Evolutionary conservation across 148 eudicot genomes (phyloP), one percentile per base, ranked within the genome.

Genomic region (Limonium bicolor): DNA sequence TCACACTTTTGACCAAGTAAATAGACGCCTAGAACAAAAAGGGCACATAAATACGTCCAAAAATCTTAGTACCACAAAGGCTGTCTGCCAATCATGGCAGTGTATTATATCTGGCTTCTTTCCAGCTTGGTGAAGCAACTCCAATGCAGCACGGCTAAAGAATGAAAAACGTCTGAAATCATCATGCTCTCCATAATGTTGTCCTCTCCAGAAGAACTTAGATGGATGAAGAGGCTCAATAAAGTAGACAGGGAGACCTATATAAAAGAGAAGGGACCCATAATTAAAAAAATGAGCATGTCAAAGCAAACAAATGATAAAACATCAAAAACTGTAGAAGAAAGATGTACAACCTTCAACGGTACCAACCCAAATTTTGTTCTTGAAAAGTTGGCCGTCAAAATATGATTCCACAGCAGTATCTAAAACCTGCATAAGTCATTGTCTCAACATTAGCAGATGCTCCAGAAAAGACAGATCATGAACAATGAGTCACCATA

Each of bases 81-180:
- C 73, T 44, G 99, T 90, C 60, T 84, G 99, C 99, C 99, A 90
- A 76, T 90, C 99, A 76, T 90, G 99, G 64, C 99, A 84, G 59
- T 90, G 99, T 48, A 90, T 75, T 49, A 90, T 90, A 67, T 90
- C 99, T 22, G 93, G 95, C 55, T 67, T 84, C 70, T 84, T 90
- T 54, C 93, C 95, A 71, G 76, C 63, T 68, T 80, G 92, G 41
- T 63, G 68, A 57, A 90, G 56, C 64, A 90, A 67, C 61, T 90
- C 99, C 46, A 90, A 90, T 32, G 99, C 93, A 34, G 95, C 99
- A 56, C 93, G 82, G 57, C 95, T 84, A 36, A 90, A 90, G 67
- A 64, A 84, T 26, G 99, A 90, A 61, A 90, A 84, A 36, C 95
- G 73, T 65, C 71, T 80, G 63, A 90, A 90, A 67, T 90, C 99